phyloP scores from a whole-genome alignment of 768 basidiomycete genomes.

The Saitozyma podzolica region DNA sequence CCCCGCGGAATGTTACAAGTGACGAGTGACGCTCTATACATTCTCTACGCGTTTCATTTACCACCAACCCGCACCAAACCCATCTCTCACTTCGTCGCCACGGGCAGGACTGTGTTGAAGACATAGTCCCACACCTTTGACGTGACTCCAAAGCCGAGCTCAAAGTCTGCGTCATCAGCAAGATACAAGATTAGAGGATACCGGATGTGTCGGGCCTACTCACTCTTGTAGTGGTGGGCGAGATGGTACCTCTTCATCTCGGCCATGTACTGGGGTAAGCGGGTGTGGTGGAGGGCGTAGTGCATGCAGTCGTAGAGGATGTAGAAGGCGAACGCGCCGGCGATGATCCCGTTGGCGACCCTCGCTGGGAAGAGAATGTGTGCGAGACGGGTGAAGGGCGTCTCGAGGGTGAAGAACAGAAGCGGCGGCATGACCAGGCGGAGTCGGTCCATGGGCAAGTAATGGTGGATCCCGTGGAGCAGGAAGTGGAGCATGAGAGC shows the following conservation, averaged over 20 bases:
- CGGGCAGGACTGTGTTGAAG: slow-evolving; percentile 67
- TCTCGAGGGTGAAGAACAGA: slow-evolving; percentile 72
- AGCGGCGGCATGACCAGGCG: slow-evolving; percentile 96
- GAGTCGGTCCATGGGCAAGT: slow-evolving; percentile 91
- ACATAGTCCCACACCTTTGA: slow-evolving; percentile 89
- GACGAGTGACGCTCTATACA: too few species aligned
- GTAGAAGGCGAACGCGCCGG: slow-evolving; percentile 66
- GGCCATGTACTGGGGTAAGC: slow-evolving; percentile 77
- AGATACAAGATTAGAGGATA: too few species aligned
- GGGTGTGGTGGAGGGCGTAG: slow-evolving; percentile 88
- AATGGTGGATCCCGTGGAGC: slow-evolving; percentile 95
- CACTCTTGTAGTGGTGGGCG: slow-evolving; percentile 91
- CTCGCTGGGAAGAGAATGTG: slow-evolving; percentile 77
- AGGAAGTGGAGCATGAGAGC: slow-evolving; percentile 87
- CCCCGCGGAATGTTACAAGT: too few species aligned
- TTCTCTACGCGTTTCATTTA: too few species aligned
- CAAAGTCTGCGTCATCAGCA: slow-evolving; percentile 61
- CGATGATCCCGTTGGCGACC: slow-evolving; percentile 86
- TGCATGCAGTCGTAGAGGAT: slow-evolving; percentile 58
- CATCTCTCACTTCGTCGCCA: slow-evolving; percentile 30
- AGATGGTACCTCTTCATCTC: slow-evolving; percentile 98
- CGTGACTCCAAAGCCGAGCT: slow-evolving; percentile 95
- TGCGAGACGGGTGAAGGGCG: slow-evolving; percentile 83
- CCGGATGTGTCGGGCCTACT: slow-evolving; percentile 11
- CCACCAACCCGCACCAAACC: too few species aligned